Evolutionary conservation across 2,329 filamentous ascomycete genomes (phyloP).

Genomic region (Coniochaeta ligniaria): DNA sequence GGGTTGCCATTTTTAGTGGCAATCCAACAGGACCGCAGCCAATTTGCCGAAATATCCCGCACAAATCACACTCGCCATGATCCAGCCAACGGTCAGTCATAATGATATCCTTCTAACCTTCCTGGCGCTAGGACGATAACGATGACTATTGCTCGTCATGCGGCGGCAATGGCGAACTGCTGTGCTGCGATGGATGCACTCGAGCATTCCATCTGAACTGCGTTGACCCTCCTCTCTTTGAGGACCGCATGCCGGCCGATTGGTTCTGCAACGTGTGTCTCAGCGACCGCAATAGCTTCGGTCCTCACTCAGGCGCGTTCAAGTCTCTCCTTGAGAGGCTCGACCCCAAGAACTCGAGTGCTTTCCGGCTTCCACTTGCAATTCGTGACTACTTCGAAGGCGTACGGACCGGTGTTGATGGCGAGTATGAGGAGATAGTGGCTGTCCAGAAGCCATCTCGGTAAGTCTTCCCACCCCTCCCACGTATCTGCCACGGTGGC

Average conservation of each 20-base stretch:
- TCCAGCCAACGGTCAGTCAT: not conserved
- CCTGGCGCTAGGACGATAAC: conserved; percentile 55
- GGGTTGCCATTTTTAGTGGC: not conserved
- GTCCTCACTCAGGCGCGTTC: conserved; percentile 49
- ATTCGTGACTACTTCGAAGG: conserved; percentile 74
- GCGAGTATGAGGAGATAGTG: conserved; percentile 69
- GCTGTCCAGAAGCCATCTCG: conserved; percentile 49
- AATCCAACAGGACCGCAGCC: not conserved
- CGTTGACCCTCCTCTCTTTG: conserved; percentile 70
- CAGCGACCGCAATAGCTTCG: conserved; percentile 36
- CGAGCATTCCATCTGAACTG: conserved; percentile 88
- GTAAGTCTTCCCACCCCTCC: conserved; percentile 39
- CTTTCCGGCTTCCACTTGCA: conserved; percentile 63
- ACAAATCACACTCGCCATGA: conserved; percentile 11
- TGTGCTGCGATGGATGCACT: conserved; percentile 91
- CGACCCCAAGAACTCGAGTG: conserved; percentile 61
- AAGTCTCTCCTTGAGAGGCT: conserved; percentile 55
- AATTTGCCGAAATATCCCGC: conserved; percentile 26
- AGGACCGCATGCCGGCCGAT: conserved; percentile 58
- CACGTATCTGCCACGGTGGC: not conserved
- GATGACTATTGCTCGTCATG: conserved; percentile 88
- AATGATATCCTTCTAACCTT: conserved; percentile 21
- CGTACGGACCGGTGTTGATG: conserved; percentile 67
- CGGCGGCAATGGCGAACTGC: conserved; percentile 71
- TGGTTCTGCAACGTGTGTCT: conserved; percentile 80